Evolutionary conservation across 2,329 filamentous ascomycete genomes (phyloP).

Genomic region (Neofusicoccum sp.): DNA sequence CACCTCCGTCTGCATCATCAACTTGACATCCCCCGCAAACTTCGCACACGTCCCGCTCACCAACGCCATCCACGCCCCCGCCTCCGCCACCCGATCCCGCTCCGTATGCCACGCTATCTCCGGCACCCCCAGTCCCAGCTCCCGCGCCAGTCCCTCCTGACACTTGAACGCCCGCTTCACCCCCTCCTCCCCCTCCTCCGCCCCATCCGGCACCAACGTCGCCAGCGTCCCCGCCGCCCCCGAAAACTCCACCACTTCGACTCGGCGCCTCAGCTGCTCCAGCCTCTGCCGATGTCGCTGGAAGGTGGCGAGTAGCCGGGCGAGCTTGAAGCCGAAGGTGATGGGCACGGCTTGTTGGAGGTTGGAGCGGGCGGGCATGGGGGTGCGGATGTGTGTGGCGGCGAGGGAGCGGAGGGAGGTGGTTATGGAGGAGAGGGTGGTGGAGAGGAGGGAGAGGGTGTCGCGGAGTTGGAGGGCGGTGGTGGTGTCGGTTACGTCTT

Average conservation of each 20-base stretch:
- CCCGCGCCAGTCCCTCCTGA: constrained; percentile 23
- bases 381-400: constrained; percentile 25
- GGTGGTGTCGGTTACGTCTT: constrained; percentile 31
- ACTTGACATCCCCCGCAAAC: constrained; percentile 29
- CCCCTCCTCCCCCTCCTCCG: constrained; percentile 20
- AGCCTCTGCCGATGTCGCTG: constrained; percentile 29
- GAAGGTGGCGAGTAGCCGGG: constrained; percentile 29
- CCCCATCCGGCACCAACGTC: constrained; percentile 25
- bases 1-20: constrained; percentile 33
- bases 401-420: constrained; percentile 21
- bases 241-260: constrained; percentile 30
- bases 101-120: constrained; percentile 33
- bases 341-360: constrained; percentile 33
- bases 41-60: constrained; percentile 29
- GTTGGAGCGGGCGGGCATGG: constrained; percentile 31
- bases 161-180: constrained; percentile 24
- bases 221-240: constrained; percentile 34
- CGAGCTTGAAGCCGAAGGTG: constrained; percentile 34
- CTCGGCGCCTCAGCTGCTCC: constrained; percentile 25
- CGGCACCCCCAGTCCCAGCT: constrained; percentile 27
- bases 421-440: constrained; percentile 17
- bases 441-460: constrained; percentile 24
- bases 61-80: constrained; percentile 27
- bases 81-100: constrained; percentile 30
- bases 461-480: constrained; percentile 29